Evolutionary conservation across 2,329 filamentous ascomycete genomes (phyloP).

Genomic region (Ramichloridium luteum): DNA sequence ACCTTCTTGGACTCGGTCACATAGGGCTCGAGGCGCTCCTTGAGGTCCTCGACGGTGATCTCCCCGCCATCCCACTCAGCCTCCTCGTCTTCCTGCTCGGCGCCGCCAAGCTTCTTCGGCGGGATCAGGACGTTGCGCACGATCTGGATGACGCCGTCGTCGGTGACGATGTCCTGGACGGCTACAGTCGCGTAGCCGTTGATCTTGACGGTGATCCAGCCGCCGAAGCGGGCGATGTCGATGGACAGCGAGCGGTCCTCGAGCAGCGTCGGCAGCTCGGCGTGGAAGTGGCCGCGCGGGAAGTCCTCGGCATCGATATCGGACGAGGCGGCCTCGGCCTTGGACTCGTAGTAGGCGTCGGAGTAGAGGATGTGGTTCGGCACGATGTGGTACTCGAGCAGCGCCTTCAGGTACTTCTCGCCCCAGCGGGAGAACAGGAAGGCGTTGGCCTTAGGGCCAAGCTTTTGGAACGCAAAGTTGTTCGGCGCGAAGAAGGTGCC

Average conservation of each 20-base stretch:
- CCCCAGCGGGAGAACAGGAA: constrained; percentile 76
- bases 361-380: constrained; percentile 68
- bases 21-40: constrained; percentile 40
- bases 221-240: constrained; percentile 57
- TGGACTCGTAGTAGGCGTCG: constrained; percentile 58
- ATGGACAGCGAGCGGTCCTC: constrained; percentile 54
- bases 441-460: constrained; percentile 61
- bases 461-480: constrained; percentile 66
- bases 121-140: constrained; percentile 63
- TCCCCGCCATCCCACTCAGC: constrained; percentile 36
- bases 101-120: constrained; percentile 43
- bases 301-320: constrained; percentile 17
- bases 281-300: constrained; percentile 43
- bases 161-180: constrained; percentile 57
- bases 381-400: constrained; percentile 69
- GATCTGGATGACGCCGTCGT: constrained; percentile 74
- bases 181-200: constrained; percentile 59
- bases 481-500: constrained; percentile 70
- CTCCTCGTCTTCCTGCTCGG: constrained; percentile 26
- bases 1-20: constrained; percentile 22
- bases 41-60: constrained; percentile 49
- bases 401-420: constrained; percentile 60
- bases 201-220: constrained; percentile 58
- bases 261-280: constrained; percentile 63
- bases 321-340: constrained; percentile 14